These are phyloP conservation scores for Setaria viridis DNA, from an alignment of 202 grass and related monocot genomes.

Conservation along the genomic window DNA sequence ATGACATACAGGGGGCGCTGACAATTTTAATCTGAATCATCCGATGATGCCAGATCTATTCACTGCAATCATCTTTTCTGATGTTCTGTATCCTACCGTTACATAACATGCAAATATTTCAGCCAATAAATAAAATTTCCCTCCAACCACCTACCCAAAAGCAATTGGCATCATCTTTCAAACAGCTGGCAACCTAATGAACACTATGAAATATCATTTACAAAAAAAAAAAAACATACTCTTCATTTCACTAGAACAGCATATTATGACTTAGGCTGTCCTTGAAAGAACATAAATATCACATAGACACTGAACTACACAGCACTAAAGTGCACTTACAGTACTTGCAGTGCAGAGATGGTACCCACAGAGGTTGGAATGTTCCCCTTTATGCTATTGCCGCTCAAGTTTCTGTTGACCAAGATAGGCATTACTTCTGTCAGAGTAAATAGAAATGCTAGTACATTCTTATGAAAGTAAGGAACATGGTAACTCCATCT, in stretches of 20 bases:
- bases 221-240: background rate
- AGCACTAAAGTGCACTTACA: slow-evolving; percentile 65
- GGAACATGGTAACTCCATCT: slow-evolving; percentile 29
- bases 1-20: background rate
- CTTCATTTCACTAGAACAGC: slow-evolving; percentile 6
- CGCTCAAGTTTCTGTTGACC: slow-evolving; percentile 82
- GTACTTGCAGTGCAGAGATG: slow-evolving; percentile 70
- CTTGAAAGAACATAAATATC: slow-evolving; percentile 26
- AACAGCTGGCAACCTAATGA: background rate
- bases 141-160: background rate
- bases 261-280: background rate
- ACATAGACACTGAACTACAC: background rate
- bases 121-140: slow-evolving; percentile 6
- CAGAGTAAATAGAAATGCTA: slow-evolving; percentile 36
- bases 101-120: background rate
- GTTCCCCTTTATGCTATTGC: slow-evolving; percentile 76
- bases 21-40: slow-evolving; percentile 9
- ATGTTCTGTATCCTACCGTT: slow-evolving; percentile 10
- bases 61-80: background rate
- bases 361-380: slow-evolving; percentile 81
- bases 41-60: slow-evolving; percentile 18
- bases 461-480: slow-evolving; percentile 4
- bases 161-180: background rate
- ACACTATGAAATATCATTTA: background rate
- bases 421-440: slow-evolving; percentile 27